Conservation (phyloP, 805 yeast genomes). For the Wickerhamiella nectarea region DNA sequence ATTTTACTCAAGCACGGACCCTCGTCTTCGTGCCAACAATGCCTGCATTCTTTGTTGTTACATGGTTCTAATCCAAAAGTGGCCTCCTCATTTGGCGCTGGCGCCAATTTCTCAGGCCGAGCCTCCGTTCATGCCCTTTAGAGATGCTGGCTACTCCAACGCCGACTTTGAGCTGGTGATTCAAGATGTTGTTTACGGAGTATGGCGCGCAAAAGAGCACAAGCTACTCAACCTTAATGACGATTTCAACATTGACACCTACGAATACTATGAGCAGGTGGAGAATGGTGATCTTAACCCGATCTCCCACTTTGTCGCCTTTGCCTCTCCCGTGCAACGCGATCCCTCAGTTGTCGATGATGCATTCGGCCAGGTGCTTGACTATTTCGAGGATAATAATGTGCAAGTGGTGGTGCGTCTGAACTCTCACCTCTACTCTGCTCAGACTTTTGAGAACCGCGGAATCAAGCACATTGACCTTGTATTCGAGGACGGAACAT, state of each 20-base stretch:
- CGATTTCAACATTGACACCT: constrained; percentile 77
- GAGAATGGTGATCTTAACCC: constrained; percentile 95
- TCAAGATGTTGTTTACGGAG: constrained; percentile 89
- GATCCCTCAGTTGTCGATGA: constrained; percentile 17
- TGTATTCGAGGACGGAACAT: constrained; percentile 96
- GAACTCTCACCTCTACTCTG: constrained; percentile 83
- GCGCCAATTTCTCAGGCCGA: constrained; percentile 87
- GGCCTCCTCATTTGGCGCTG: constrained; percentile 97
- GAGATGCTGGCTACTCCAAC: constrained; percentile 94
- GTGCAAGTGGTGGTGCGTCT: constrained; percentile 85
- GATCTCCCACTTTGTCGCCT: constrained; percentile 86
- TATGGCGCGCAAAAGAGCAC: constrained; percentile 95
- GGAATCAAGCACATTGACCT: constrained; percentile 86
- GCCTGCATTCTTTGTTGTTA: constrained; percentile 90
- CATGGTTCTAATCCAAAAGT: constrained; percentile 84
- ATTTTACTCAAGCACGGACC: constrained; percentile 69
- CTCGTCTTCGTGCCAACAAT: constrained; percentile 79
- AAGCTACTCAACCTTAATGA: constrained; percentile 69
- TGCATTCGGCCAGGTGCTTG: constrained; percentile 46
- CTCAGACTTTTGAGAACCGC: constrained; percentile 63
- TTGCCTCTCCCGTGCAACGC: constrained; percentile 74
- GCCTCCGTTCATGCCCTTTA: constrained; percentile 86
- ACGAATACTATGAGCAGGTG: constrained; percentile 87
- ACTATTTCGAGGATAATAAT: constrained; percentile 54
- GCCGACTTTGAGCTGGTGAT: constrained; percentile 90